Base-by-base conservation (phyloP, 768 basidiomycete genomes). In the Russula sp. region DNA sequence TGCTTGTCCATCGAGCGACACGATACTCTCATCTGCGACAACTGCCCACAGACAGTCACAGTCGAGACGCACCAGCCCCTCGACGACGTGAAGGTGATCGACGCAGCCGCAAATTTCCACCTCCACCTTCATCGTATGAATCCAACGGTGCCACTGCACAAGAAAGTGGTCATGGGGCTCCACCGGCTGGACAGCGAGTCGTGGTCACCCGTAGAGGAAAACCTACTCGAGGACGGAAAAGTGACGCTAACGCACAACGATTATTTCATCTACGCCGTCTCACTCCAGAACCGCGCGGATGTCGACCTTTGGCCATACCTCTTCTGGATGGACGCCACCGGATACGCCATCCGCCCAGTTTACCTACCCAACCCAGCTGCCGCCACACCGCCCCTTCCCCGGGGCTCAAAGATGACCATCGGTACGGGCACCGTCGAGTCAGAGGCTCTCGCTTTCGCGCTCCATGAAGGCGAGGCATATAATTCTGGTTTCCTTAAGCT, bases 271-370 rank as follows among this genome's bases (percentile, higher is more conserved):
- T 86, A 83, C 64, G 73, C 76, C 42, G 73, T 85, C 53, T 74
- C 79, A 40, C 71, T 87, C 26, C 79, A 76, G 64, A 86, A 86
- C 66, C 71, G 75, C 42, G 79, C 84, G 1, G 77, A 79, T 66
- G 67, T 72, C 61, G 80, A 83, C 70, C 78, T 87, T 32, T 87
- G 84, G 85, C 84, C 85, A 36, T 85, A 84, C 70, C 76, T 87
- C 38, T 79, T 79, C 1, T 84, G 82, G 70, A 82, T 87, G 82
- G 83, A 86, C 69, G 79, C 83, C 2, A 79, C 77, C 59, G 80
- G 77, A 46, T 81, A 84, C 63, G 78, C 76, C 57, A 83, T 83
- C 65, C 80, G 79, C 60, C 76, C 84, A 61, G 72, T 85, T n/a
- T 84, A 84, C 71, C 80, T 81, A 54, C 81, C 85, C 6, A 77